A percentile compares a stretch with the other conserved stretches of the same genome.
phyloP scores from a whole-genome alignment of 495 filamentous ascomycete species.

The Sordaria brevicollis region DNA sequence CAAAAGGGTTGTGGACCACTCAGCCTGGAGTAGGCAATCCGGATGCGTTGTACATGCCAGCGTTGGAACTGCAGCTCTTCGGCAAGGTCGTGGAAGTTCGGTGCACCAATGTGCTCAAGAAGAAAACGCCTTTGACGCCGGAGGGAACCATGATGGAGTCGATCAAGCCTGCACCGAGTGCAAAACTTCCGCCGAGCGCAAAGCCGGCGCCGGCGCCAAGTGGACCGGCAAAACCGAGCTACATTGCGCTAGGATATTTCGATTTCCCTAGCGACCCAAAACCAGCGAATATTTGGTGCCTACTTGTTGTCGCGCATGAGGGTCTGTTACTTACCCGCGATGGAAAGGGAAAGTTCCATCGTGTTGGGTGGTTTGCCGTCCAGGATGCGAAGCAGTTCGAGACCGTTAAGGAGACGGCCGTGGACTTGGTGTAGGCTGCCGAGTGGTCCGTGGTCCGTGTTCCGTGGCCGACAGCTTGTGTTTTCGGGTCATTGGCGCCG shows the following conservation, averaged over 20 bases:
- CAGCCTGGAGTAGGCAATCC: background rate
- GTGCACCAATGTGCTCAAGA: background rate
- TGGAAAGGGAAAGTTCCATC: background rate
- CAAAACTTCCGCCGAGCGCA: background rate
- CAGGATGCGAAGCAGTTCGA: background rate
- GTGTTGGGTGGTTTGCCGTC: background rate
- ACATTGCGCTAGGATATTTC: background rate
- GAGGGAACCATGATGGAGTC: background rate
- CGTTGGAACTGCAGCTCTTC: background rate
- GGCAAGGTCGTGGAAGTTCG: background rate
- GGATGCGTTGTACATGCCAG: background rate
- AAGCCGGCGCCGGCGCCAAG: background rate
- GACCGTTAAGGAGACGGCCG: background rate
- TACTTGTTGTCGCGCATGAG: background rate
- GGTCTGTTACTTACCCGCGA: background rate
- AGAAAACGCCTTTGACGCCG: background rate
- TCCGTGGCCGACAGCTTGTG: background rate
- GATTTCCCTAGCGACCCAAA: background rate
- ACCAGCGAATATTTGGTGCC: background rate
- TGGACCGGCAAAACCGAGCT: background rate
- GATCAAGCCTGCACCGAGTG: background rate
- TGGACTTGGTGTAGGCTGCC: background rate
- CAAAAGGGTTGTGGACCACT: background rate
- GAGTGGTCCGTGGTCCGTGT: background rate
- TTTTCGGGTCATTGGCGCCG: background rate